Base-by-base conservation (phyloP, 169 alveolate genomes). In the Plasmodium gaboni region DNA sequence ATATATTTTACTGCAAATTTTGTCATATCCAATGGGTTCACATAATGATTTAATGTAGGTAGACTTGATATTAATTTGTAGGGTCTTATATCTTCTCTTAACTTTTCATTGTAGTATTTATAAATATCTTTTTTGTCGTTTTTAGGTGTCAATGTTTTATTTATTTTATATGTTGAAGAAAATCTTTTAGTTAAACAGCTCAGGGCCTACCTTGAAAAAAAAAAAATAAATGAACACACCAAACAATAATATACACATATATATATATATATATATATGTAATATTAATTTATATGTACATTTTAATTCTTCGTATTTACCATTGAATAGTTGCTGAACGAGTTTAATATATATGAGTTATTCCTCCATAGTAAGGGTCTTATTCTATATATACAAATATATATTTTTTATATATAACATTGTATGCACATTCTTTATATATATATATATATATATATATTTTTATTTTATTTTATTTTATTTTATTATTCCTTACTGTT, bases 1-100 rank as follows among this genome's bases (percentile, higher is more conserved):
- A 95, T 92, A 65, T 92, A 95, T 24, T 92, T 94, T 1, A 93
- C 71, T 12, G 97, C 94, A 74, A 95, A 95, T 69, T 88, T 87
- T 0, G 93, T 80, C 95, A 95, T 94, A 28, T 94, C 92, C 26
- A 92, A 44, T 8, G 96, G 94, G 76, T 73, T 89, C 51, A 78
- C 93, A 68, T 93, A 88, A 60, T 80, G 90, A 46, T 68, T 80
- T 67, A 80, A 12, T 70, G 90, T 26, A 53, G 90, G 90, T 28
- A 80, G 53, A 44, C 90, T 80, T 68, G 44, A 53, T 48, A 80
- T 44, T 59, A 80, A 60, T 15, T 80, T 80, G 32, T 67, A 24
- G 64, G 90, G 90, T 0, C 65, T 59, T 57, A 80, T 57, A 15
- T 80, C 90, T 8, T 65, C 73, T 70, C 61, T 68, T 80, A 80